Evolutionary conservation across 148 eudicot species (phyloP), one percentile per base, ranked within the genome.

Genomic region (Polygonum aviculare): DNA sequence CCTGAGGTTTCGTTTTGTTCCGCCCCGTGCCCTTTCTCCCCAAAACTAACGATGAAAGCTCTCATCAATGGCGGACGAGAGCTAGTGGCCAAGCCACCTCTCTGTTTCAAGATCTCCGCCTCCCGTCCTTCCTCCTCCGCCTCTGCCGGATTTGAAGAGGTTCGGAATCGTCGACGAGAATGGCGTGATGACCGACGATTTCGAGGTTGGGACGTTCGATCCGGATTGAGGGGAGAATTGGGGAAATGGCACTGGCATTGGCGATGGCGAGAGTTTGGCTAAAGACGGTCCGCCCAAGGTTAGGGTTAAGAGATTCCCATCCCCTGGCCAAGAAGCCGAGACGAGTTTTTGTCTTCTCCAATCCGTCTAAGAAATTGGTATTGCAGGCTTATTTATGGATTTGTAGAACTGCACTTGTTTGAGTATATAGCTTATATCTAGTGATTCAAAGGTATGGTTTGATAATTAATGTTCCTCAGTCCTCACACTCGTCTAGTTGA

Each of bases 401-500:
- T 55, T 62, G 15, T 31, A 12, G 69, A 62, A 10, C 33, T 26
- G 38, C 15, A 62, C 16, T 62, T 3, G 38, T 11, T 55, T 62
- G 44, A 35, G 41, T 65, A 26, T 26, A 26, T 26, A 65, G 41
- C 40, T 35, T 38, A 26, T 62, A 36, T 33, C 21, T 67, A 38
- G 72, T 69, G 40, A 12, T 49, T 71, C 78, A 75, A 84, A 95
- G 99, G 99, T 93, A 39, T 95, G 99, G 99, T 95, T 84, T 67
- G 84, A 81, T n/a, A n/a, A n/a, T n/a, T 79, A 95, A 95, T 86
- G 97, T 95, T n/a, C n/a, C n/a, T n/a, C n/a, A n/a, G n/a, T 76
- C 97, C 99, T 65, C 99, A 95, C 84, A 92, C 99, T 55, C 97
- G 94, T 52, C 86, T 95, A 31, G 99, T 86, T 77, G 97, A 95